Evolutionary conservation across 2,329 filamentous ascomycete genomes (phyloP).

Genomic region (Colletotrichum graminicola): DNA sequence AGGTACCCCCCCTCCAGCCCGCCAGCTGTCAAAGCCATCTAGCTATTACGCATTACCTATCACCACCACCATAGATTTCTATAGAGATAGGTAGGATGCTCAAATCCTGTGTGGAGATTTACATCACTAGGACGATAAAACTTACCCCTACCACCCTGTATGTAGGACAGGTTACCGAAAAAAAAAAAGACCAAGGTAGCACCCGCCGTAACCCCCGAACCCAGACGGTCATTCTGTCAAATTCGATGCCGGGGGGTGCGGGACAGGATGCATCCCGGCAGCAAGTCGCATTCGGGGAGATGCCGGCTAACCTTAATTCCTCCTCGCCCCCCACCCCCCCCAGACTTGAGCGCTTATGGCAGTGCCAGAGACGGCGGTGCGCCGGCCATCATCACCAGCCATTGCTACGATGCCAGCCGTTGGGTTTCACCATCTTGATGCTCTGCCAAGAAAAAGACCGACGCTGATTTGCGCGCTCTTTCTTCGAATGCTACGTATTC

Average conservation of each 20-base stretch:
- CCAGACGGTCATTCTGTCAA: conserved; percentile 28
- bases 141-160: no score
- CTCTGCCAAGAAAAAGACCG: conserved; percentile 22
- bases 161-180: not conserved
- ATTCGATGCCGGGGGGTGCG: no score
- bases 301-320: conserved; percentile 33
- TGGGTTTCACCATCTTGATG: not conserved
- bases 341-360: not conserved
- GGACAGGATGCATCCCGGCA: conserved; percentile 15
- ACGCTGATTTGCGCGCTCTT: conserved; percentile 25
- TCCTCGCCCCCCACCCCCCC: not conserved
- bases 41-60: no score
- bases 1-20: no score
- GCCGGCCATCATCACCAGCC: conserved; percentile 5
- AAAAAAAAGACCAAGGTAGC: not conserved
- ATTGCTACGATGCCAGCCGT: not conserved
- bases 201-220: conserved; percentile 2
- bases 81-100: no score
- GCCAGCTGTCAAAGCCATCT: no score
- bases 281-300: conserved; percentile 1
- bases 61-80: no score
- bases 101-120: no score
- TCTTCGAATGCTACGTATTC: not conserved
- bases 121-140: no score
- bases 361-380: conserved; percentile 20